phyloP scores from a whole-genome alignment of 2,329 filamentous ascomycete species.

The Aspergillus bombycis region DNA sequence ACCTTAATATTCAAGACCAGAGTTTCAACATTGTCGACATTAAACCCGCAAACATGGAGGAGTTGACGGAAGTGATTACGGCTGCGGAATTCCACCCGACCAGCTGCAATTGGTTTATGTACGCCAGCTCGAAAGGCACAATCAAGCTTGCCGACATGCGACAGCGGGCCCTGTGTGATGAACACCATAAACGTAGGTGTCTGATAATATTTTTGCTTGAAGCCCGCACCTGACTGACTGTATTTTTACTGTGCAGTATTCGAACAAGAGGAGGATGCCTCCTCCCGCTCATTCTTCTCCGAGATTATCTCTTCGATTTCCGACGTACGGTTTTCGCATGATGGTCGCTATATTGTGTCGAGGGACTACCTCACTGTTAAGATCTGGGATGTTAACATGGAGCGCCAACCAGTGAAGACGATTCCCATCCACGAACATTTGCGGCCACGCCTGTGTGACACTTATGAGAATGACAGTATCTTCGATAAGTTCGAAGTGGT shows the following conservation, averaged over 20 bases:
- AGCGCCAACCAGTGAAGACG: slow-evolving; percentile 94
- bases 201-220: slow-evolving; percentile 10
- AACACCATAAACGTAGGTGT: slow-evolving; percentile 86
- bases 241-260: slow-evolving; percentile 67
- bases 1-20: slow-evolving; percentile 98
- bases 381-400: slow-evolving; percentile 99
- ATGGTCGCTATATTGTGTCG: slow-evolving; percentile 95
- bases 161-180: slow-evolving; percentile 91
- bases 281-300: slow-evolving; percentile 97
- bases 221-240: slow-evolving; percentile 16
- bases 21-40: slow-evolving; percentile 99
- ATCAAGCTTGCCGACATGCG: slow-evolving; percentile 99
- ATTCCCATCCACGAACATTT: slow-evolving; percentile 99
- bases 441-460: slow-evolving; percentile 90
- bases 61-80: slow-evolving; percentile 97
- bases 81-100: slow-evolving; percentile 95
- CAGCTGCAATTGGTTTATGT: slow-evolving; percentile 99
- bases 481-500: slow-evolving; percentile 99
- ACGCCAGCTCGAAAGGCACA: slow-evolving; percentile 97
- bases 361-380: slow-evolving; percentile 98
- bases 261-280: slow-evolving; percentile 97
- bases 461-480: slow-evolving; percentile 98
- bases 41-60: slow-evolving; percentile 99
- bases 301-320: slow-evolving; percentile 99
- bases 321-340: slow-evolving; percentile 94